Evolutionary conservation across 2,329 filamentous ascomycete genomes (phyloP).

Genomic region (Fusarium guadeloupense): DNA sequence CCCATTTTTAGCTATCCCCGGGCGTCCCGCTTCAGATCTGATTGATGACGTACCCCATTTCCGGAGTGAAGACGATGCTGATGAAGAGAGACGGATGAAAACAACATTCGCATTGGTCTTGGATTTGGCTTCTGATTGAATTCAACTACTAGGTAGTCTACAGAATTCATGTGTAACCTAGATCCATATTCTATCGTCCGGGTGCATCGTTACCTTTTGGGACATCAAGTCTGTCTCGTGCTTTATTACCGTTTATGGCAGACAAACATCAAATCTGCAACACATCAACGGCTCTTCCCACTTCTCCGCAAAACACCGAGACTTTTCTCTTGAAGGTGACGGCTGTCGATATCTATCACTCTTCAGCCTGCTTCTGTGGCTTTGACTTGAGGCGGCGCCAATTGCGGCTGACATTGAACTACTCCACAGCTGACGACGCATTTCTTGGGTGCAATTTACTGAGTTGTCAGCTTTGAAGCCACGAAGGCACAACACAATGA

Average conservation of each 20-base stretch:
- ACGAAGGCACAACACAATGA: not conserved
- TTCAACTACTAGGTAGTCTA: not conserved
- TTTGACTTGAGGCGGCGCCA: conserved; percentile 11
- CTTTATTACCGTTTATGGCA: conserved; percentile 21
- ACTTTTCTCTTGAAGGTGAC: too few relatives aligned
- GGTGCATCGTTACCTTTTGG: conserved; percentile 14
- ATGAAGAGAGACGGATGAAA: not conserved
- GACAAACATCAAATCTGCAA: not conserved
- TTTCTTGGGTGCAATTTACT: conserved; percentile 29
- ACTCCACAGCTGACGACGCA: conserved; percentile 38
- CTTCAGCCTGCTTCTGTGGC: conserved; percentile 11
- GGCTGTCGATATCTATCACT: not conserved
- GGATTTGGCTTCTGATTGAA: not conserved
- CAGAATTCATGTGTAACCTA: not conserved
- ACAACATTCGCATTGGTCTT: not conserved
- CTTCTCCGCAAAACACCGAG: conserved; percentile 23
- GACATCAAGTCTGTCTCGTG: conserved; percentile 22
- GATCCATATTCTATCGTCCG: not conserved
- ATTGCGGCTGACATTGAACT: conserved; percentile 2
- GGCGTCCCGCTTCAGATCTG: conserved; percentile 4
- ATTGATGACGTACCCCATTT: conserved; percentile 2
- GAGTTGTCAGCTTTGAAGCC: conserved; percentile 5
- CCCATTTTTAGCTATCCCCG: not conserved
- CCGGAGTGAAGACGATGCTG: not conserved
- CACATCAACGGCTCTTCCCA: conserved; percentile 4